phyloP scores from a whole-genome alignment of 2,329 filamentous ascomycete genomes.

The Penicillium rolfsii region DNA sequence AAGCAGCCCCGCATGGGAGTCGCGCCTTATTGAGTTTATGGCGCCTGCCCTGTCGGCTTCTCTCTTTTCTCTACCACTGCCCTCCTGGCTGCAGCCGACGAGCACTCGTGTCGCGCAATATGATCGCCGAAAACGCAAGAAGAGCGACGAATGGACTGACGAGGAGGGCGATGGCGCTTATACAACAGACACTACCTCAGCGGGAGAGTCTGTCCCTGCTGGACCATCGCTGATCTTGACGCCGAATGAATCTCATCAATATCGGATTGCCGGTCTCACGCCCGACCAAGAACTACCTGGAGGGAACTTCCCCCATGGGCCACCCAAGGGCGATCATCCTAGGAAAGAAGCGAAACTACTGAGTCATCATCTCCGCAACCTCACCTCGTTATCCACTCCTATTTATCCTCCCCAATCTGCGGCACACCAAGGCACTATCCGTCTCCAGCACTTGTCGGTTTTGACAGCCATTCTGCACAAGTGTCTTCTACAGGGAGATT shows the following conservation, averaged over 20 bases:
- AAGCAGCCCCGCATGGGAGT: conserved; percentile 13
- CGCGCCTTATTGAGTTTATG: conserved; percentile 29
- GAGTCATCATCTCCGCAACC: conserved; percentile 28
- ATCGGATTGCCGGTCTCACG: conserved; percentile 47
- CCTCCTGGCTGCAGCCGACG: conserved; percentile 41
- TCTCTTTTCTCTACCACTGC: conserved; percentile 44
- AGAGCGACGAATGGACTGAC: conserved; percentile 33
- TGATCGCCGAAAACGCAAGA: conserved; percentile 42
- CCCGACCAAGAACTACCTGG: conserved; percentile 44
- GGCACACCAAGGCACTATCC: conserved; percentile 41
- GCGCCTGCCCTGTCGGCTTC: conserved; percentile 38
- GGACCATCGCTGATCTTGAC: conserved; percentile 38
- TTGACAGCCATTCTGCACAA: conserved; percentile 72
- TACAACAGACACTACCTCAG: conserved; percentile 36
- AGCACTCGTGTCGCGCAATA: conserved; percentile 42
- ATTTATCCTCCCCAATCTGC: conserved; percentile 40
- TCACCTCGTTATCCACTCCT: conserved; percentile 39
- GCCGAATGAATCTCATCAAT: conserved; percentile 49
- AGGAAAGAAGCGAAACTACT: conserved; percentile 14
- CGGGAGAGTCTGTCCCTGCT: conserved; percentile 24
- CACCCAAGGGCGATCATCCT: conserved; percentile 22
- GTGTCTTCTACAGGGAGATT: conserved; percentile 71
- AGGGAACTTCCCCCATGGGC: conserved; percentile 48
- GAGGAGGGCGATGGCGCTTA: conserved; percentile 31
- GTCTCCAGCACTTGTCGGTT: conserved; percentile 63